A percentile compares a stretch with the other conserved stretches of the same genome.
These are phyloP conservation scores for Melastoma candidum DNA, from an alignment of 441 rosid species.

Conservation along the genomic window DNA sequence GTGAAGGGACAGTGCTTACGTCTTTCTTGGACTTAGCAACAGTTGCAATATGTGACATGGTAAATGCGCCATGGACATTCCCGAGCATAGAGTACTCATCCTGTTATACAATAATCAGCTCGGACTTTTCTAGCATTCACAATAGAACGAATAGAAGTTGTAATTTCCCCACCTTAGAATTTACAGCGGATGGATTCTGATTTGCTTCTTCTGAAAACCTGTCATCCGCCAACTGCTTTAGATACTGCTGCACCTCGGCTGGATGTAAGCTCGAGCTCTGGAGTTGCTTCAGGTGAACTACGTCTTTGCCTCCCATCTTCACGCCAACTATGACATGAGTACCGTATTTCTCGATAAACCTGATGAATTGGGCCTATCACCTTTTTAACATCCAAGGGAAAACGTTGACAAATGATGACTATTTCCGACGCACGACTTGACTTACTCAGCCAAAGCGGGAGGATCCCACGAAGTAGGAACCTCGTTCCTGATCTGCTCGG, in stretches of 20 bases:
- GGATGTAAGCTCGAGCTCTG: slow-evolving; percentile 52
- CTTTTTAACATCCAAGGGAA: not conserved
- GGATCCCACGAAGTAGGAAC: slow-evolving; percentile 92
- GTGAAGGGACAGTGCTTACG: slow-evolving; percentile 27
- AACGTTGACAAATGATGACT: not conserved
- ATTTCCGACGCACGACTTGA: not conserved
- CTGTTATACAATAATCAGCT: slow-evolving; percentile 28
- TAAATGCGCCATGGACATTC: slow-evolving; percentile 30
- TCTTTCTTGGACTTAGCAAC: slow-evolving; percentile 40
- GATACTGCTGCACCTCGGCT: slow-evolving; percentile 48
- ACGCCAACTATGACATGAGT: slow-evolving; percentile 89
- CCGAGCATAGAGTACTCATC: slow-evolving; percentile 27
- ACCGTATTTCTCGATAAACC: slow-evolving; percentile 80
- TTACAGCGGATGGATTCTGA: slow-evolving; percentile 11
- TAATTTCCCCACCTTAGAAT: slow-evolving; percentile 30
- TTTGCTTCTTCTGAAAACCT: slow-evolving; percentile 41
- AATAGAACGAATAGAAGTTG: not conserved
- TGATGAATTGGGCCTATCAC: slow-evolving; percentile 25
- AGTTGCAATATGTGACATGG: slow-evolving; percentile 33
- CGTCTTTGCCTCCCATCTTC: slow-evolving; percentile 98
- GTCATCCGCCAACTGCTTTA: slow-evolving; percentile 56
- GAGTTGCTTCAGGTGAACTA: slow-evolving; percentile 60
- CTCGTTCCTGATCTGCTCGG: slow-evolving; percentile 55
- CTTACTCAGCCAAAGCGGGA: slow-evolving; percentile 81
- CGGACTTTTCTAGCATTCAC: not conserved